phyloP scores from a whole-genome alignment of 1,284 basidiomycete species.

The Cryptococcus depauperatus region DNA sequence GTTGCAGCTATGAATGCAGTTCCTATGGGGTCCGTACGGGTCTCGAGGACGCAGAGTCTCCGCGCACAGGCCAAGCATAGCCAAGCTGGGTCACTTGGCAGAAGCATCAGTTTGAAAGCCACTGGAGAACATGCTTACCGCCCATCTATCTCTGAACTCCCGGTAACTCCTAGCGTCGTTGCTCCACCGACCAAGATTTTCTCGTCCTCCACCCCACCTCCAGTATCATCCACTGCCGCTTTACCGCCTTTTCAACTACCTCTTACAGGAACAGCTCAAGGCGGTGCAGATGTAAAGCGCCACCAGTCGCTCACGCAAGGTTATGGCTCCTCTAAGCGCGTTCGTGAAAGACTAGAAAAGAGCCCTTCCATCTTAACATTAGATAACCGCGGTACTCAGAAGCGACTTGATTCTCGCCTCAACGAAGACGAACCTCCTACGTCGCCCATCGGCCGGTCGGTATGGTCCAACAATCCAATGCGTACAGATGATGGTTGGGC shows the following conservation, averaged over 20 bases:
- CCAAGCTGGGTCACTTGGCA: conserved; percentile 22
- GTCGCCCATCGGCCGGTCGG: conserved; percentile 33
- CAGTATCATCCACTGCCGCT: conserved; percentile 30
- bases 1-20: conserved; percentile 1
- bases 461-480: conserved; percentile 30
- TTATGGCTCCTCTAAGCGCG: conserved; percentile 31
- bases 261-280: neutral
- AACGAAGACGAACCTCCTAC: conserved; percentile 29
- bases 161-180: neutral
- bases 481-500: conserved; percentile 33
- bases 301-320: conserved; percentile 43
- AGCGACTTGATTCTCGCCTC: conserved; percentile 6
- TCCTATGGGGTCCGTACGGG: conserved; percentile 12
- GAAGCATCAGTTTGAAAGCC: conserved; percentile 34
- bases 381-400: conserved; percentile 11
- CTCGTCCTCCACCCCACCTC: conserved; percentile 35
- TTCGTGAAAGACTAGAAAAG: conserved; percentile 32
- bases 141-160: neutral
- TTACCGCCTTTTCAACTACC: conserved; percentile 26
- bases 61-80: conserved; percentile 33
- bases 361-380: conserved; percentile 35
- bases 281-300: conserved; percentile 33
- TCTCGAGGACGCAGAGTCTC: conserved; percentile 39
- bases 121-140: conserved; percentile 11
- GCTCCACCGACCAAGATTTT: conserved; percentile 24